phyloP scores from a whole-genome alignment of 2,329 filamentous ascomycete species.

The Penicillium sp. region DNA sequence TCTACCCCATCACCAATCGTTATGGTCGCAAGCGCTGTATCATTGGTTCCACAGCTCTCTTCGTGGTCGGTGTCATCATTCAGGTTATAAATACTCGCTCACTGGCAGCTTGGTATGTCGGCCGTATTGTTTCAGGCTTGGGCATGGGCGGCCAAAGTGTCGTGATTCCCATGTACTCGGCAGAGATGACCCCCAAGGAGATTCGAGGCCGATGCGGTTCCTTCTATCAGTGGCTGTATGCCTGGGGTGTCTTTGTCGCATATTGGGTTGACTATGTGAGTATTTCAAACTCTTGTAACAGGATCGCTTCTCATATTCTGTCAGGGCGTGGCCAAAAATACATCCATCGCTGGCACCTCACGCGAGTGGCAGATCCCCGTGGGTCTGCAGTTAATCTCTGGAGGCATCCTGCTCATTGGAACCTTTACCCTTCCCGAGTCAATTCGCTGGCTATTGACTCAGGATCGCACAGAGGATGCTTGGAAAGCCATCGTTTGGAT shows the following conservation, averaged over 20 bases:
- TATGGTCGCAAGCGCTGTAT: constrained; percentile 43
- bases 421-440: constrained; percentile 57
- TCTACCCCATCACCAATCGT: constrained; percentile 42
- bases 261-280: constrained; percentile 49
- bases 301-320: constrained; percentile 49
- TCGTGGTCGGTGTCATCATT: constrained; percentile 40
- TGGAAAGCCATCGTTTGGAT: constrained; percentile 38
- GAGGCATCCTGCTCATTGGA: constrained; percentile 45
- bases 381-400: constrained; percentile 48
- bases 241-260: constrained; percentile 44
- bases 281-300: constrained; percentile 13
- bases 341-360: constrained; percentile 32
- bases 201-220: constrained; percentile 44
- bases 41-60: constrained; percentile 41
- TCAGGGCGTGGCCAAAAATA: constrained; percentile 42
- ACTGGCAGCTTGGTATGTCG: constrained; percentile 42
- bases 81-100: constrained; percentile 44
- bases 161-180: constrained; percentile 36
- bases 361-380: constrained; percentile 55
- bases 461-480: constrained; percentile 31
- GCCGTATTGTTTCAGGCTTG: constrained; percentile 41
- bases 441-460: constrained; percentile 51
- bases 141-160: constrained; percentile 43
- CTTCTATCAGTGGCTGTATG: constrained; percentile 49
- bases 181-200: constrained; percentile 40